Evolutionary conservation across 2,329 filamentous ascomycete genomes (phyloP), one percentile per base, ranked within the genome.

Genomic region (Sporothrix brunneoviolacea): DNA sequence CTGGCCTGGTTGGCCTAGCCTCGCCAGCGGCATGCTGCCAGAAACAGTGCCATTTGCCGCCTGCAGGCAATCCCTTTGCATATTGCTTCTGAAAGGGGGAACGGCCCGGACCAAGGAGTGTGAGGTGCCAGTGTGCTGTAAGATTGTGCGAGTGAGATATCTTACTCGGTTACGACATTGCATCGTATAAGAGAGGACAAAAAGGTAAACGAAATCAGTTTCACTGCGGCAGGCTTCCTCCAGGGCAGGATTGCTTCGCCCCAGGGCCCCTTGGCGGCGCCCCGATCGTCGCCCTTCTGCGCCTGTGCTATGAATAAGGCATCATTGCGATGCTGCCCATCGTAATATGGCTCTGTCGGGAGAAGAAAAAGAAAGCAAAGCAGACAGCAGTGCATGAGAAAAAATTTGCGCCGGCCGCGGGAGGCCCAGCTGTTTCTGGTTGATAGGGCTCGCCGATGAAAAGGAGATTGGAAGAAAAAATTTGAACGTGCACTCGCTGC

Each of bases 21-120:
- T 5, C 24, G 6, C 6, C 24, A 10, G 10, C 6, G 24, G 43
- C 32, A 10, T 37, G 44, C 44, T 15, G 27, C 48, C 48, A 36
- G 24, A 50, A 50, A 43, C 40, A 39, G 48, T 38, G 42, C 33
- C 33, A 50, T 50, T 45, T 39, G 35, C 41, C 48, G 48, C 48
- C 39, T 48, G 46, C 37, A 41, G 38, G 15, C 32, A 7, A 16
- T 35, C 6, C n/a, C 32, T 13, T 6, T 7, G 5, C 32, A 35
- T 13, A 6, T 35, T n/a, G n/a, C n/a, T n/a, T 30, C 36, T 48
- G 16, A 48, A 48, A 40, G 21, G 37, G 45, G 45, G 36, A 48
- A 48, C 45, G 37, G 37, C 21, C 36, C 45, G 45, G 41, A 24
- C 18, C 38, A 49, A 21, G 18, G 18, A 44, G n/a, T n/a, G n/a